phyloP scores from a whole-genome alignment of 257 asterid genomes.

The Plantago elongata region DNA sequence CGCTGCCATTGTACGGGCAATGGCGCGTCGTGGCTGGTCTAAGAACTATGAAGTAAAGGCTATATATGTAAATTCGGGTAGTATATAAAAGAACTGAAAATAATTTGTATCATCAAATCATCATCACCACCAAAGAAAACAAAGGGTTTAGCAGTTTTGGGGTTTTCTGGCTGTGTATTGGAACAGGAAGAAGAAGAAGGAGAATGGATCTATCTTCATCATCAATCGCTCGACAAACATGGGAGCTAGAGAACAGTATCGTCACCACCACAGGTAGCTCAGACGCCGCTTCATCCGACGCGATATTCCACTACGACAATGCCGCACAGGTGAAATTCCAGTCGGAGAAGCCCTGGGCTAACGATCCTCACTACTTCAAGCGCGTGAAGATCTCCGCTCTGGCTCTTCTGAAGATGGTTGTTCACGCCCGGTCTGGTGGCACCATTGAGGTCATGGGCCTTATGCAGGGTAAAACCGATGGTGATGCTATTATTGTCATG shows the following conservation, averaged over 20 bases:
- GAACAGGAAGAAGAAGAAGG: too few species aligned
- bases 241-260: slow-evolving; percentile 81
- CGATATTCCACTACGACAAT: slow-evolving; percentile 85
- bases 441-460: slow-evolving; percentile 98
- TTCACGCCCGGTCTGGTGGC: slow-evolving; percentile 98
- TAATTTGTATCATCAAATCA: too few species aligned
- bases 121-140: neutral
- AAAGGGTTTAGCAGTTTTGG: slow-evolving; percentile 4
- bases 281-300: slow-evolving; percentile 50
- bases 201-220: slow-evolving; percentile 48
- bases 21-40: too few species aligned
- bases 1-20: too few species aligned
- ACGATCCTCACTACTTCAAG: slow-evolving; percentile 94
- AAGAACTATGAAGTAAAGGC: too few species aligned
- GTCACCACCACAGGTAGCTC: slow-evolving; percentile 28
- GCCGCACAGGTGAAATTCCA: slow-evolving; percentile 71
- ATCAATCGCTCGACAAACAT: slow-evolving; percentile 68
- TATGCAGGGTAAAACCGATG: slow-evolving; percentile 97
- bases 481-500: slow-evolving; percentile 90
- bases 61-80: too few species aligned
- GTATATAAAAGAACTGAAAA: too few species aligned
- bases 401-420: slow-evolving; percentile 97
- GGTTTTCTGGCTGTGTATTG: neutral
- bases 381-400: slow-evolving; percentile 93
- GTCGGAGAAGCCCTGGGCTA: slow-evolving; percentile 85